Percentiles rank a stretch among this genome's conserved stretches.
phyloP scores from a whole-genome alignment of 1,284 basidiomycete species.

The Trametes pubescens region DNA sequence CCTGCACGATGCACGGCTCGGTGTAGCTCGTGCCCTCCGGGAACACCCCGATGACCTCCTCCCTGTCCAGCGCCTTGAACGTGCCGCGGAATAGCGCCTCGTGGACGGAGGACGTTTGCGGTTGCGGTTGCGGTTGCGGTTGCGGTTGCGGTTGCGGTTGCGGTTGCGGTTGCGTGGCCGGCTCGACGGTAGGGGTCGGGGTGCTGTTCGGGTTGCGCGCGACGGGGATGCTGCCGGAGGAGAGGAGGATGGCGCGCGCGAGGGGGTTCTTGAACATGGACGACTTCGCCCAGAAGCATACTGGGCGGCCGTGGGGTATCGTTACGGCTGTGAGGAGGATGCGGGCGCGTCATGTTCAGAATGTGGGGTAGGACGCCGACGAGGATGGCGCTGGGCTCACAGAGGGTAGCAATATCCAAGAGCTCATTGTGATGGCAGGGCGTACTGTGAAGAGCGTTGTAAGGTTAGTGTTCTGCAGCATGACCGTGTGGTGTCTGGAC shows the following conservation, averaged over 20 bases:
- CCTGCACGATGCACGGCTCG: constrained; percentile 87
- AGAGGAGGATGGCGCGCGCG: constrained; percentile 75
- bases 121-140: constrained; percentile 67
- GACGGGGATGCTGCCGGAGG: constrained; percentile 95
- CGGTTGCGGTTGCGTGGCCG: constrained; percentile 58
- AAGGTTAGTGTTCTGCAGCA: constrained; percentile 1
- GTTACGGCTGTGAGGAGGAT: constrained; percentile 61
- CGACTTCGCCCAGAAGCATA: constrained; percentile 95
- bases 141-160: constrained; percentile 73
- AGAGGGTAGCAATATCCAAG: constrained; percentile 81
- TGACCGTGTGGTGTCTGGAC: neutral
- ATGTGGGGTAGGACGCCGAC: constrained; percentile 1
- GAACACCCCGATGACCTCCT: constrained; percentile 91
- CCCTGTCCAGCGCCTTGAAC: constrained; percentile 83
- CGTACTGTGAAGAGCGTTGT: constrained; percentile 54
- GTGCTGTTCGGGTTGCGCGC: constrained; percentile 81
- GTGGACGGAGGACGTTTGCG: constrained; percentile 87
- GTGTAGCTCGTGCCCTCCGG: constrained; percentile 94
- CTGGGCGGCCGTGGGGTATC: constrained; percentile 78
- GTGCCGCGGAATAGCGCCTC: constrained; percentile 84
- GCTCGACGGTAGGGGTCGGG: constrained; percentile 26
- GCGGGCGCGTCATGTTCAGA: constrained; percentile 17
- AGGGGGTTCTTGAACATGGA: constrained; percentile 85
- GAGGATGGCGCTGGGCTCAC: constrained; percentile 56
- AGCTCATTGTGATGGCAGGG: constrained; percentile 94